Base-by-base conservation (phyloP, 116 monocot species). In the Trichopus zeylanicus region DNA sequence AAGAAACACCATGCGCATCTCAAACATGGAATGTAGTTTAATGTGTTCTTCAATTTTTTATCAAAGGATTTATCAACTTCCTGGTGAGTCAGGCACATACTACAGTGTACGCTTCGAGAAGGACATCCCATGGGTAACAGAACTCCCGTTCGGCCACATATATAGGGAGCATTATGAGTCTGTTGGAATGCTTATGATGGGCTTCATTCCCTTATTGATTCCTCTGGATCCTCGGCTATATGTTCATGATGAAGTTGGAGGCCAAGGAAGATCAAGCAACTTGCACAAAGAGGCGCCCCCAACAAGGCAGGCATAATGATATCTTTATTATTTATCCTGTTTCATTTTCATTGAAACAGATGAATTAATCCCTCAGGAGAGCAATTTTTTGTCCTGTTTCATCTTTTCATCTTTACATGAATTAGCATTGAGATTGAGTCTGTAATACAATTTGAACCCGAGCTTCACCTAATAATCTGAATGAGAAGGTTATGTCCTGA, bases 21-120 rank as follows among this genome's bases (percentile, higher is more conserved):
- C n/a, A n/a, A n/a, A n/a, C n/a, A n/a, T n/a, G n/a, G n/a, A n/a
- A n/a, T n/a, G n/a, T n/a, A n/a, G n/a, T n/a, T n/a, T n/a, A n/a
- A n/a, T n/a, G n/a, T n/a, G n/a, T n/a, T n/a, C n/a, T n/a, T n/a
- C n/a, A n/a, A n/a, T n/a, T n/a, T n/a, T n/a, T n/a, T n/a, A n/a
- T n/a, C n/a, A n/a, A n/a, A 95, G 90, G 79, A 91, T 95, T 23
- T 95, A 79, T 70, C 91, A 95, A 67, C 65, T 95, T 49, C 90
- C 90, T 0, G 86, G 91, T 48, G 87, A 95, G 61, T 16, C 81
- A 18, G 95, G 87, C n/a, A 95, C 90, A 7, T 95, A 86, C 52
- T 95, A 95, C 46, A 84, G 90, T 8, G 76, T 90, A 1, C 81
- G 94, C 3, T 95, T 95, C 57, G 94, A 90, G 6, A 86, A 89